Evolutionary conservation across 129 eudicot species (phyloP).

Genomic region (Lonicera japonica): DNA sequence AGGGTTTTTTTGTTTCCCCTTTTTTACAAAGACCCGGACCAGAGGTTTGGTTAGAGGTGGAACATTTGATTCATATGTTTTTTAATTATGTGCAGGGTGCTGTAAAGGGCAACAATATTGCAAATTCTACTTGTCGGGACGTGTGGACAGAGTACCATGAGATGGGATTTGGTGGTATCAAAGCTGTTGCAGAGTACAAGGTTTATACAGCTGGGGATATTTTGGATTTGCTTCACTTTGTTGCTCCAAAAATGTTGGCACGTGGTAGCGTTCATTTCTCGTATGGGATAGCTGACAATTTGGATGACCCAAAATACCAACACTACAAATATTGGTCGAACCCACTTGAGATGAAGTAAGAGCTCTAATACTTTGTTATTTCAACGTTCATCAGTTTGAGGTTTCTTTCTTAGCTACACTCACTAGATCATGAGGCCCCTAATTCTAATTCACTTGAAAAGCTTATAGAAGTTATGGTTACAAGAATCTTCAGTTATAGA

Average conservation of each 20-base stretch:
- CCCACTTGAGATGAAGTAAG: conserved; percentile 96
- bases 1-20: conserved; percentile 2
- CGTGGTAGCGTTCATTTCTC: conserved; percentile 85
- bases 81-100: conserved; percentile 57
- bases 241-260: conserved; percentile 97
- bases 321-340: conserved; percentile 96
- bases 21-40: neutral
- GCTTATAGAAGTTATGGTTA: too few relatives aligned
- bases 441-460: too few relatives aligned
- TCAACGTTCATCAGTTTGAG: neutral
- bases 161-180: conserved; percentile 82
- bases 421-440: too few relatives aligned
- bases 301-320: conserved; percentile 77
- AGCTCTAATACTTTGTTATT: neutral
- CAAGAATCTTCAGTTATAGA: too few relatives aligned
- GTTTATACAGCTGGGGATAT: conserved; percentile 76
- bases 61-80: neutral
- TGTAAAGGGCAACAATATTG: conserved; percentile 73
- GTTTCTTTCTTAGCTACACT: too few relatives aligned
- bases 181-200: conserved; percentile 88
- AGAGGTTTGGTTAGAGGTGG: too few relatives aligned
- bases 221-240: conserved; percentile 65
- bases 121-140: conserved; percentile 67
- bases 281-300: conserved; percentile 78
- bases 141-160: conserved; percentile 98